phyloP scores from a whole-genome alignment of 805 yeast genomes.

The Barnettozyma vustinii region DNA sequence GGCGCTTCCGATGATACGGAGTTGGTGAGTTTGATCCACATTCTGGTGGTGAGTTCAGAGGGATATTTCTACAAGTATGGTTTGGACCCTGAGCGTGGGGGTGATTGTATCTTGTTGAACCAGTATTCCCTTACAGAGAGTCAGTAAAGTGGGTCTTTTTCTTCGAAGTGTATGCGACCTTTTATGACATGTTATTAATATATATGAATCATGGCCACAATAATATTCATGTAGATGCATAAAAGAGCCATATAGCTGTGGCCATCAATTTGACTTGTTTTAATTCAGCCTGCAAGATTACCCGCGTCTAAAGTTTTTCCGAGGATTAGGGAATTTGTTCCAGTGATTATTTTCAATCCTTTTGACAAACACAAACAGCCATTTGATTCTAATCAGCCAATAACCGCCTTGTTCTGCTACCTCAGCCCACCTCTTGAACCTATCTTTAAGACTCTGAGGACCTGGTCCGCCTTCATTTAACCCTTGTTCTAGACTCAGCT shows the following conservation, averaged over 20 bases:
- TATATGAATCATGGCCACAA: neutral
- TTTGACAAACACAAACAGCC: neutral
- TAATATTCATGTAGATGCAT: neutral
- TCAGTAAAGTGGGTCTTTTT: neutral
- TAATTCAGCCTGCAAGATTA: neutral
- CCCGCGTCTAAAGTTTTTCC: neutral
- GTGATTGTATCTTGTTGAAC: constrained; percentile 77
- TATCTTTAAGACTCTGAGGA: neutral
- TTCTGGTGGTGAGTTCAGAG: constrained; percentile 71
- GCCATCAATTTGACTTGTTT: neutral
- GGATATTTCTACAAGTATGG: constrained; percentile 81
- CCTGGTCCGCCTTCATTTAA: neutral
- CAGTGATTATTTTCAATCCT: neutral
- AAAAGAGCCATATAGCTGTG: no score
- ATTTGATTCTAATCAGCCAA: neutral
- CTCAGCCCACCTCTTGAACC: neutral
- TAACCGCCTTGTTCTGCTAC: neutral
- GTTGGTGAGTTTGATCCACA: constrained; percentile 33
- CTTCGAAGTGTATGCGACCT: neutral
- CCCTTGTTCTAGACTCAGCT: neutral
- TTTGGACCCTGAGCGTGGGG: constrained; percentile 83
- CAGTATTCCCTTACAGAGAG: constrained; percentile 50
- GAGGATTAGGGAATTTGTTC: neutral
- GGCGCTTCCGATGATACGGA: constrained; percentile 27
- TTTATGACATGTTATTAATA: no score